Evolutionary conservation across 345 rosid species (phyloP), one percentile per base, ranked within the genome.

Genomic region (Ricinus communis): DNA sequence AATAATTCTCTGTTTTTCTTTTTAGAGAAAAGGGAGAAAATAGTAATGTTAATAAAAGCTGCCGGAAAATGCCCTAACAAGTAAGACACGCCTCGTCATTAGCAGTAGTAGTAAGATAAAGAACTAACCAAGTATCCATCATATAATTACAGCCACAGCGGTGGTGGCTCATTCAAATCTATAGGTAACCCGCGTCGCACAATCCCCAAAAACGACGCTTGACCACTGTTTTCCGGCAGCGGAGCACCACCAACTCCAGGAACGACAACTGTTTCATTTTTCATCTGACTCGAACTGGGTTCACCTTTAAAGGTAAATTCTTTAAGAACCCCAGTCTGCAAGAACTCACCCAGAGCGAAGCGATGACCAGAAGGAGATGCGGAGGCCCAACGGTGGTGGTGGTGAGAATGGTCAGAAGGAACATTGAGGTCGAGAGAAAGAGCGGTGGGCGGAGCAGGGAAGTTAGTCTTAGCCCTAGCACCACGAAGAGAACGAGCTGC

Each of bases 151-250:
- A 89, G 87, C 96, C 97, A 90, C 76, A 87, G 56, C 9, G 97
- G 98, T 40, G 98, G 98, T 0, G 98, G 98, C 80, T 94, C 97
- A 81, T 94, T 94, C 80, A 94, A 87, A 72, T 91, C 98, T 40
- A 94, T 87, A 25, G 96, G 88, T 80, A 91, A 69, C 18, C 96
- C 98, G 36, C 93, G 94, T 65, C 81, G 76, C 8, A 78, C 89
- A 40, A 82, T 73, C 60, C 90, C 90, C 24, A 82, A 62, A 65
- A 85, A 65, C 59, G 88, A 76, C 46, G 83, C 19, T 27, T 79
- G 63, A 2, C 75, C 54, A 2, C 70, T 70, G 24, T 53, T 79
- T 12, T 67, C 87, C 18, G 70, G 62, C 71, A 61, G 30, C 50
- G 83, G 74, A 41, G 61, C 77, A 19, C 59, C 36, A 5, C 62